Conservation (phyloP, 306 rosid genomes). For the Castanea crenata region DNA sequence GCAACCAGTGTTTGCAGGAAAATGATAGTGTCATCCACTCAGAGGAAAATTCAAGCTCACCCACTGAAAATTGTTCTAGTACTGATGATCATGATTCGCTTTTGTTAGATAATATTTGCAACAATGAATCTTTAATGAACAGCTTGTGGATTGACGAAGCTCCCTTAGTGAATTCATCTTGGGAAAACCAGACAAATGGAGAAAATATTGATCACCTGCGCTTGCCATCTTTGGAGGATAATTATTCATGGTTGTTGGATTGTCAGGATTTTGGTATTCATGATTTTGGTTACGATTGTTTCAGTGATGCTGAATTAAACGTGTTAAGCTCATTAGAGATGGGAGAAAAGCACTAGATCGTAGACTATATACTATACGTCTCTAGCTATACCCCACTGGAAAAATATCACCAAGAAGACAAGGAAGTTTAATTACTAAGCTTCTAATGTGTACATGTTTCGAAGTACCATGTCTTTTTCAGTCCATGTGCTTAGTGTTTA, state of each 20-base stretch:
- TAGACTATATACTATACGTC: not conserved
- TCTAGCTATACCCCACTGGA: not conserved
- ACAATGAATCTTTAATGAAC: slow-evolving; percentile 46
- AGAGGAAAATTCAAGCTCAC: slow-evolving; percentile 50
- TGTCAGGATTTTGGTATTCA: slow-evolving; percentile 82
- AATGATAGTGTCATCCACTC: slow-evolving; percentile 28
- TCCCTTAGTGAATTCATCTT: slow-evolving; percentile 49
- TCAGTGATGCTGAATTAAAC: slow-evolving; percentile 50
- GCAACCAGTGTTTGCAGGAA: slow-evolving; percentile 9
- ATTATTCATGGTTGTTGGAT: slow-evolving; percentile 65
- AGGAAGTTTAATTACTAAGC: not conserved
- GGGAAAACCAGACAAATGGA: slow-evolving; percentile 41
- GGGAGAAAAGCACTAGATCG: slow-evolving; percentile 34
- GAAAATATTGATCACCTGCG: slow-evolving; percentile 26
- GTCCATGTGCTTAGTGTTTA: slow-evolving; percentile 25
- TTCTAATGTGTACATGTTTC: slow-evolving; percentile 22
- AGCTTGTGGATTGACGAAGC: slow-evolving; percentile 58
- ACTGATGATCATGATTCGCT: slow-evolving; percentile 37
- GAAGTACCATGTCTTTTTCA: slow-evolving; percentile 17
- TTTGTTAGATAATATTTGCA: slow-evolving; percentile 49
- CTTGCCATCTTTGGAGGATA: slow-evolving; percentile 55
- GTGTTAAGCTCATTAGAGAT: slow-evolving; percentile 40
- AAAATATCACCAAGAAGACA: slow-evolving; percentile 14
- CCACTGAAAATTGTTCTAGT: slow-evolving; percentile 50
- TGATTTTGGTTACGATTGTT: slow-evolving; percentile 67